Base-by-base conservation (phyloP, 495 filamentous ascomycete species). In the Penicillium diatomitis region DNA sequence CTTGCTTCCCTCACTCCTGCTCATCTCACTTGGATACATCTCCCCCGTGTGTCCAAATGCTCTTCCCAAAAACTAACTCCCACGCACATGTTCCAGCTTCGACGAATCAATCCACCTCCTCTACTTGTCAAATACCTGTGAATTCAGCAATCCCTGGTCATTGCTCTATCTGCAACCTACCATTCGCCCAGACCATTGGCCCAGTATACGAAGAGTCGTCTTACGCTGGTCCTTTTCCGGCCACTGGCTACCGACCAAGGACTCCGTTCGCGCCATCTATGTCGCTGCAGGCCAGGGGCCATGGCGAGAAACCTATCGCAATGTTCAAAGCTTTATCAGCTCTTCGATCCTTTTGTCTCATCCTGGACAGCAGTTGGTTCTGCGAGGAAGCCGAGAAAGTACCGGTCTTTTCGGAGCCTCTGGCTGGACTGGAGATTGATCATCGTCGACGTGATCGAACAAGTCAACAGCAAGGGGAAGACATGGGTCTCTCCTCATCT, bases 131-230 rank as follows among this genome's bases (percentile, higher is more conserved):
- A 67, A 64, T 54, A 65, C 56, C 41, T 69, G 73, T 50, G 67
- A 72, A 49, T 73, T 74, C 58, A 72, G 68, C 53, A 73, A 67
- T 49, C 70, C 71, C 51, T 74, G 71, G 71, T 62, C 68, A 32
- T 65, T 72, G 4, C 55, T 69, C 0, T 74, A 74, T 46, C 63
- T 74, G 4, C 68, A 57, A 32, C 68, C 67, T 4, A 71, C 69
- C 2, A 55, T 74, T 43, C 65, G 59, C 4, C 4, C 45, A 3
- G 58, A 66, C 7, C 50, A 60, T 39, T 68, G 67, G 65, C 47
- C 62, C 32, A 53, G 48, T 3, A 70, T 73, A 40, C 68, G 66
- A 46, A 38, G 35, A 33, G 55, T 74, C 42, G 68, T 71, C 36
- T 65, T 74, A 10, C 64, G 67, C 63, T 73, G 68, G 68, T 68